Conservation (phyloP, 345 rosid genomes). For the Anastatica hierochuntica region DNA sequence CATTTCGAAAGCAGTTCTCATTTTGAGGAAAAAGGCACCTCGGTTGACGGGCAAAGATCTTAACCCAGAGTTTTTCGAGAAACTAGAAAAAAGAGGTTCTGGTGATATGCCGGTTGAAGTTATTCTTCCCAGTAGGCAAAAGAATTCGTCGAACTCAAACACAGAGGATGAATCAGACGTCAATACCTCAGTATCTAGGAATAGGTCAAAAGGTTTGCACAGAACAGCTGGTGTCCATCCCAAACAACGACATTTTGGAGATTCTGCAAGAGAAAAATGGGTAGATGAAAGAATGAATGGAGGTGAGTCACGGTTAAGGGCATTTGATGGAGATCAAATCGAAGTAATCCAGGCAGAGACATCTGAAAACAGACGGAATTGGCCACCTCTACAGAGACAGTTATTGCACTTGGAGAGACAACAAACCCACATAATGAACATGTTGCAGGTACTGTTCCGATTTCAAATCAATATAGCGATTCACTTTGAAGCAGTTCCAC, state of each 20-base stretch:
- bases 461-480: constrained; percentile 8
- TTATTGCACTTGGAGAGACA: constrained; percentile 81
- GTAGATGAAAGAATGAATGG: constrained; percentile 33
- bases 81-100: constrained; percentile 53
- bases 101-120: constrained; percentile 88
- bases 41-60: constrained; percentile 68
- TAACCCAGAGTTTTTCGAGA: constrained; percentile 91
- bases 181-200: constrained; percentile 38
- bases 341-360: constrained; percentile 43
- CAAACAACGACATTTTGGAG: constrained; percentile 31
- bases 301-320: constrained; percentile 43
- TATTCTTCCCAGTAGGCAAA: constrained; percentile 55
- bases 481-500: constrained; percentile 4
- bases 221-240: constrained; percentile 28
- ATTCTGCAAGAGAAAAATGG: constrained; percentile 29
- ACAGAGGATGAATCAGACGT: constrained; percentile 49
- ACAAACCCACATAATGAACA: constrained; percentile 79
- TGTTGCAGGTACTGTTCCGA: constrained; percentile 59
- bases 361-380: constrained; percentile 48
- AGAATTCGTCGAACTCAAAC: constrained; percentile 45
- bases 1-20: constrained; percentile 55
- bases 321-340: constrained; percentile 41
- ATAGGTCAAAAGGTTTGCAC: constrained; percentile 39
- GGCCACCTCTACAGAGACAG: constrained; percentile 94
- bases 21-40: constrained; percentile 74